Evolutionary conservation across 2,329 filamentous ascomycete genomes (phyloP), one percentile per base, ranked within the genome.

Genomic region (Botryosphaeria agaves): DNA sequence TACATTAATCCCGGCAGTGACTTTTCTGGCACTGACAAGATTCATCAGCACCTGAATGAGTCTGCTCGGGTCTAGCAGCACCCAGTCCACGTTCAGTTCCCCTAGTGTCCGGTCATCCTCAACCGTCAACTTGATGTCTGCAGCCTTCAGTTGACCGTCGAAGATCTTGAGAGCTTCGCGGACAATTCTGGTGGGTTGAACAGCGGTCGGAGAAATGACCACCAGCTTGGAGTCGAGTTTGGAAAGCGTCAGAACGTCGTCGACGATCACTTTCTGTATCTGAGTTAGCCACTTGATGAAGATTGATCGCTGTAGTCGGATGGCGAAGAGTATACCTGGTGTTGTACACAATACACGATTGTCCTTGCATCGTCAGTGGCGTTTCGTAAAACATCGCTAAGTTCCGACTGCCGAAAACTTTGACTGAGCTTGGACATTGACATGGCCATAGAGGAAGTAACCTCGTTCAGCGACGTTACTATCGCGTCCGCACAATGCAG

Each of bases 401-500:
- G 21, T 23, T 23, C 12, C 12, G 21, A 23, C 21, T 23, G 21
- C 21, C 12, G 21, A 12, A 23, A 23, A 23, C 12, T 23, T 12
- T 23, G 21, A 23, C 9, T 23, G 21, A 12, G 12, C 21, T 23
- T 23, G 9, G 21, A 23, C 21, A 12, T 12, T 23, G 21, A 12
- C 12, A 23, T 23, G 21, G 21, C 21, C 21, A 23, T 23, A 23
- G 21, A 9, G 21, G 21, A 23, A 11, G 12, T 23, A 23, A 12
- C 21, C 12, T 52, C 48, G 19, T 49, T 51, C 6, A 29, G 28
- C 4, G 28, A 29, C n/a, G 28, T 11, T 12, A 18, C 17, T 18
- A 60, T 54, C 32, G 60, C 54, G 36, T 61, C 56, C 1, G 55
- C 51, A 16, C 56, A 47, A 35, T 60, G 57, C 11, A 61, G 34